phyloP scores from a whole-genome alignment of 2,329 filamentous ascomycete genomes.

The Orbilia ellipsospora region DNA sequence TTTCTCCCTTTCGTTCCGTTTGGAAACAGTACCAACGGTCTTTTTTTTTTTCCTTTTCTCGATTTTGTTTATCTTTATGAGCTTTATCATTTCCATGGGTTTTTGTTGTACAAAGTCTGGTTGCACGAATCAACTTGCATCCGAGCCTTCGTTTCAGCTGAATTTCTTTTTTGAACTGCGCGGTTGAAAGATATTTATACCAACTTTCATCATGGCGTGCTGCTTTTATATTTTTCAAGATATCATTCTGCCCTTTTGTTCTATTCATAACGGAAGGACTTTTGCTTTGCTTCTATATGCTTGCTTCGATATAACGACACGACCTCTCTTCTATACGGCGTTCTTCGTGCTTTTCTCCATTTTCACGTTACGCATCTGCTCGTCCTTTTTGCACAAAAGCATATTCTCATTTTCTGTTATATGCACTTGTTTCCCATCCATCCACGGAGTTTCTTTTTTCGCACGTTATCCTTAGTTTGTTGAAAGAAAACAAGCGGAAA shows the following conservation, averaged over 20 bases:
- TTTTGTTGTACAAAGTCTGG: background rate
- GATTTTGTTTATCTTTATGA: too few species aligned
- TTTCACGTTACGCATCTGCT: too few species aligned
- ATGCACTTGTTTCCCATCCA: background rate
- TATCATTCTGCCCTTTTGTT: constrained; percentile 35
- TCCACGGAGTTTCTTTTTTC: background rate
- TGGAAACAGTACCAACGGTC: background rate
- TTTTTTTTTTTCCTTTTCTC: background rate
- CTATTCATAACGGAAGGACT: constrained; percentile 11
- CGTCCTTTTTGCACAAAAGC: too few species aligned
- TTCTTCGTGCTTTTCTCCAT: too few species aligned
- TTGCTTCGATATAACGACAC: background rate
- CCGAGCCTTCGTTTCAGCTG: constrained; percentile 10
- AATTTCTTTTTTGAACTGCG: constrained; percentile 16
- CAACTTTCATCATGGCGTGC: constrained; percentile 60
- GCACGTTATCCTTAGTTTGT: constrained; percentile 3
- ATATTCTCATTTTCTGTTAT: too few species aligned
- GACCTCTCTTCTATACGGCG: too few species aligned
- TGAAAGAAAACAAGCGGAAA: too few species aligned
- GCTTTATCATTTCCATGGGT: constrained; percentile 1
- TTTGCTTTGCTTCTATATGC: constrained; percentile 10
- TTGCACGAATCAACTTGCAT: background rate
- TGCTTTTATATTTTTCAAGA: constrained; percentile 14
- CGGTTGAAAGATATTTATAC: constrained; percentile 61
- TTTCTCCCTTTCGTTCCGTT: constrained; percentile 18